These are phyloP conservation scores for Drechslerella dactyloides DNA, from an alignment of 2,329 filamentous ascomycete genomes.

Conservation along the genomic window DNA sequence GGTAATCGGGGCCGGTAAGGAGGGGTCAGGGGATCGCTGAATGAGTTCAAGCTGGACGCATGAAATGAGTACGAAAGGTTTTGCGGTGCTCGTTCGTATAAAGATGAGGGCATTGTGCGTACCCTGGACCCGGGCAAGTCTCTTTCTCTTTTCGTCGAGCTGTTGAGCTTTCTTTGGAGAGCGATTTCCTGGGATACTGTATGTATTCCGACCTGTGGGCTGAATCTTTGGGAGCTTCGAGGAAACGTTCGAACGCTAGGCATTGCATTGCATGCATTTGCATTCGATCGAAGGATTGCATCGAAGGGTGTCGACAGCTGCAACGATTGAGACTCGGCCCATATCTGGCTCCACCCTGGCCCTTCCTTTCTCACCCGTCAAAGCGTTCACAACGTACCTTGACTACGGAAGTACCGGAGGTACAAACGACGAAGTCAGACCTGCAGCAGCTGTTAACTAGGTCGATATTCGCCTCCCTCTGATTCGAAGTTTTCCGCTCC, in stretches of 20 bases:
- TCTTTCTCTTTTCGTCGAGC: slow-evolving; percentile 37
- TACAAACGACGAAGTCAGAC: neutral
- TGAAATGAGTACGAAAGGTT: slow-evolving; percentile 25
- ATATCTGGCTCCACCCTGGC: slow-evolving; percentile 25
- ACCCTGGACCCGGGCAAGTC: slow-evolving; percentile 31
- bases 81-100: slow-evolving; percentile 42
- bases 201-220: slow-evolving; percentile 17
- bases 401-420: slow-evolving; percentile 11
- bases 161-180: slow-evolving; percentile 14
- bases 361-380: slow-evolving; percentile 4
- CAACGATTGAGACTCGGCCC: slow-evolving; percentile 13
- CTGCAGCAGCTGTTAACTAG: neutral
- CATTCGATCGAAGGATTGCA: slow-evolving; percentile 6
- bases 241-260: neutral
- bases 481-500: slow-evolving; percentile 23
- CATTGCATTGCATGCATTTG: too few relatives aligned
- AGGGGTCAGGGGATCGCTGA: slow-evolving; percentile 21
- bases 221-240: slow-evolving; percentile 13
- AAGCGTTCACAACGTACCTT: neutral
- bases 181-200: slow-evolving; percentile 15
- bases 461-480: slow-evolving; percentile 17
- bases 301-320: slow-evolving; percentile 9
- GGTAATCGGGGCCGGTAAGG: slow-evolving; percentile 19
- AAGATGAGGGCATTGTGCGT: slow-evolving; percentile 34
- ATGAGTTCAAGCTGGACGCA: slow-evolving; percentile 3